A percentile compares a stretch with the other conserved stretches of the same genome.
Evolutionary conservation across 495 filamentous ascomycete genomes (phyloP).

Genomic region (Corynascus novoguineensis): DNA sequence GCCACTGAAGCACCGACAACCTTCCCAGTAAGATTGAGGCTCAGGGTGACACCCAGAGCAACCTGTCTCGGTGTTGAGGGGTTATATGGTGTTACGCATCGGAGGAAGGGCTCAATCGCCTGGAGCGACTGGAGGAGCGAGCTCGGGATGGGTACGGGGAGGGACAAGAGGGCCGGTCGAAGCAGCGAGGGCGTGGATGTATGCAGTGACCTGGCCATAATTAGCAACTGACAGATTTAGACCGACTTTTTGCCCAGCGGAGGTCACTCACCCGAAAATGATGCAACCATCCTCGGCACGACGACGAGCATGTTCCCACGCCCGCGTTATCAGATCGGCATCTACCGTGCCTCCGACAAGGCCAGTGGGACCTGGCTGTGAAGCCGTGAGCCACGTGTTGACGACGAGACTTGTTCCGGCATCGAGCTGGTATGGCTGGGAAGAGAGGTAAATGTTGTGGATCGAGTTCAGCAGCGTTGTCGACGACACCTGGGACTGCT

Average conservation of each 20-base stretch:
- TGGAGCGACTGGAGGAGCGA: slow-evolving; percentile 69
- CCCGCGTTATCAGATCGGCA: slow-evolving; percentile 66
- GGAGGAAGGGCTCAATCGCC: slow-evolving; percentile 76
- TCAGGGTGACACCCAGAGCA: slow-evolving; percentile 72
- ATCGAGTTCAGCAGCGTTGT: slow-evolving; percentile 87
- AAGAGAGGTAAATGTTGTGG: slow-evolving; percentile 80
- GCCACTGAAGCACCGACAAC: slow-evolving; percentile 69
- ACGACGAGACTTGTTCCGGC: slow-evolving; percentile 89
- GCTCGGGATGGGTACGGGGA: slow-evolving; percentile 72
- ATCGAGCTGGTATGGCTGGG: slow-evolving; percentile 76
- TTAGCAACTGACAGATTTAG: not conserved
- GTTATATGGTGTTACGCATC: slow-evolving; percentile 82
- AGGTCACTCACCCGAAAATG: slow-evolving; percentile 64
- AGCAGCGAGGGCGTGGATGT: slow-evolving; percentile 80
- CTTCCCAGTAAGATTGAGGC: slow-evolving; percentile 73
- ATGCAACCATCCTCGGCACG: slow-evolving; percentile 96
- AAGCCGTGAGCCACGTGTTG: slow-evolving; percentile 86
- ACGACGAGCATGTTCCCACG: slow-evolving; percentile 94
- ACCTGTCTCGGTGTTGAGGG: slow-evolving; percentile 78
- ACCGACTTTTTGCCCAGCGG: not conserved
- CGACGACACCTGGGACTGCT: slow-evolving; percentile 78
- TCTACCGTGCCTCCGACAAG: slow-evolving; percentile 73
- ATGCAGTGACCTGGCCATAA: slow-evolving; percentile 65
- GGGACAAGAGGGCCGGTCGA: slow-evolving; percentile 69
- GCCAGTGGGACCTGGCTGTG: slow-evolving; percentile 59